phyloP scores from a whole-genome alignment of 805 yeast species.

The Metschnikowia shivogae region DNA sequence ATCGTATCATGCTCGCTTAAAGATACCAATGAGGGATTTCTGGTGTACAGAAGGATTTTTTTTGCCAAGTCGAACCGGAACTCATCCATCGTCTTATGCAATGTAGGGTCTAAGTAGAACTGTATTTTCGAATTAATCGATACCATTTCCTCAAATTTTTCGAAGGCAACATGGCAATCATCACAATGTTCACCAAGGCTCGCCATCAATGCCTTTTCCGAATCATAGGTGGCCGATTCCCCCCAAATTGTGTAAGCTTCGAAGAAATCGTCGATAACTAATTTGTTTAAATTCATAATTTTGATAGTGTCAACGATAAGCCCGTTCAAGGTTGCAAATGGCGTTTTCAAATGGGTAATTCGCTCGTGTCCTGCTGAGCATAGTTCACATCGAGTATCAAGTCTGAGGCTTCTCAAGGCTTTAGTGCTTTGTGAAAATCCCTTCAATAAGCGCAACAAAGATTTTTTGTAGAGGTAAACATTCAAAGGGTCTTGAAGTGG shows the following conservation, averaged over 20 bases:
- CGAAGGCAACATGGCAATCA: neutral
- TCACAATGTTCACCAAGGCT: neutral
- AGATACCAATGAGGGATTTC: neutral
- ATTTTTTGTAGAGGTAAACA: neutral
- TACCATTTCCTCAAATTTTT: neutral
- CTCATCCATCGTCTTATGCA: neutral
- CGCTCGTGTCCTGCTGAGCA: neutral
- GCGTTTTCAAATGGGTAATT: neutral
- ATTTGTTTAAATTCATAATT: neutral
- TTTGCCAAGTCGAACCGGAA: neutral
- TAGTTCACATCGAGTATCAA: neutral
- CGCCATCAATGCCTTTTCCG: neutral
- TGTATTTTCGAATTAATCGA: slow-evolving; percentile 1
- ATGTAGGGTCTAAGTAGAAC: slow-evolving; percentile 2
- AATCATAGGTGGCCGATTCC: neutral
- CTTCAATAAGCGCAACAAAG: neutral
- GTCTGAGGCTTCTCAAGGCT: neutral
- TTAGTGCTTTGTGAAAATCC: neutral
- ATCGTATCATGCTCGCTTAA: neutral
- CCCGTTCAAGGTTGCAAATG: neutral
- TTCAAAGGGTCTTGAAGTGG: neutral
- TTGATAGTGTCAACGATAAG: neutral
- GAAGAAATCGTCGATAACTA: neutral
- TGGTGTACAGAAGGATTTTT: neutral
- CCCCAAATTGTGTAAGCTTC: neutral